Conservation (phyloP, 1,284 basidiomycete species). For the Cryptococcus sp. region DNA sequence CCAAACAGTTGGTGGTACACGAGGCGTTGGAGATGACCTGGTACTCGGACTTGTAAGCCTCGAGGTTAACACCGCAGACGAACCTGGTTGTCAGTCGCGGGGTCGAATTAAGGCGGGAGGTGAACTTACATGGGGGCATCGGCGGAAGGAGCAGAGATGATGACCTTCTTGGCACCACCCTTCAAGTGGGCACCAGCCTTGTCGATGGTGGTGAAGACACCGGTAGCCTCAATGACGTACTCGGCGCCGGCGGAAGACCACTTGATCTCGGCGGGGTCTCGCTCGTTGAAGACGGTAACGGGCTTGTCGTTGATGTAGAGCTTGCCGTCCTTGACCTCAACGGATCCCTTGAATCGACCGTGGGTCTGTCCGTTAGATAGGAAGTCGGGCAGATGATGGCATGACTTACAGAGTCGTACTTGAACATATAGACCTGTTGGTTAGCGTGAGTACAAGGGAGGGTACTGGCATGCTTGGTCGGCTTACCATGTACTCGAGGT, state of each 20-base stretch:
- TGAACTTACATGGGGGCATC: constrained; percentile 82
- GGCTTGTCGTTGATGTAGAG: constrained; percentile 78
- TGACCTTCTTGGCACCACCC: constrained; percentile 99
- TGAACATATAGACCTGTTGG: constrained; percentile 87
- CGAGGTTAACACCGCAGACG: constrained; percentile 94
- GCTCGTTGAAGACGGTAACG: constrained; percentile 79
- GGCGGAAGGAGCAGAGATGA: constrained; percentile 98
- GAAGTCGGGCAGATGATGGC: neutral
- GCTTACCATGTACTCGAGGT: constrained; percentile 82
- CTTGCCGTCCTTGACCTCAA: constrained; percentile 83
- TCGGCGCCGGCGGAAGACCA: constrained; percentile 80
- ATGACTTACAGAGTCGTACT: constrained; percentile 68
- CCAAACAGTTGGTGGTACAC: constrained; percentile 99
- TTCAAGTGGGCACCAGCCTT: constrained; percentile 93
- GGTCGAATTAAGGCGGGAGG: too few relatives aligned
- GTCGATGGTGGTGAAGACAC: constrained; percentile 94
- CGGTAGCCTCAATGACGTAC: constrained; percentile 97
- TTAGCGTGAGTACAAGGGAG: neutral
- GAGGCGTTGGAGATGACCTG: constrained; percentile 97
- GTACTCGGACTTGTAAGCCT: constrained; percentile 86
- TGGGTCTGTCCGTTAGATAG: constrained; percentile 58
- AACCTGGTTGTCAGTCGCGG: constrained; percentile 47
- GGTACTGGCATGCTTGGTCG: constrained; percentile 24
- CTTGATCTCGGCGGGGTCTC: constrained; percentile 79
- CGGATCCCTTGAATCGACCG: constrained; percentile 85